phyloP scores from a whole-genome alignment of 371 early-diverging fungal genomes.

The Mucor sp. region DNA sequence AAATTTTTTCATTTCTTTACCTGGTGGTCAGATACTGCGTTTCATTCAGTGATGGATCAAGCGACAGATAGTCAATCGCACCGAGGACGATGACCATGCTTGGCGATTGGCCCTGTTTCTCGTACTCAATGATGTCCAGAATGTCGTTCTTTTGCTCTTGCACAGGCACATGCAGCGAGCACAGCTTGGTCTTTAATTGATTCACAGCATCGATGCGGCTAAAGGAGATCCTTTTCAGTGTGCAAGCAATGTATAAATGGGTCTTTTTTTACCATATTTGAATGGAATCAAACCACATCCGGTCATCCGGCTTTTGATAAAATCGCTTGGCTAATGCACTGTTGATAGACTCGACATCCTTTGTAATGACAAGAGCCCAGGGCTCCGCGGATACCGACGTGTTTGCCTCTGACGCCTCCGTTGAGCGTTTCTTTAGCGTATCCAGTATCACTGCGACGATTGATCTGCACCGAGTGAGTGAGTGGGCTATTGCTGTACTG shows the following conservation, averaged over 20 bases:
- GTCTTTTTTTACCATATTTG: constrained; percentile 16
- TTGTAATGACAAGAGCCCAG: constrained; percentile 6
- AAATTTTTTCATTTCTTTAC: constrained; percentile 9
- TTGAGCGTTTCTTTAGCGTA: not conserved
- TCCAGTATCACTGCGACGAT: not conserved
- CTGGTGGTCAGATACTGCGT: not conserved
- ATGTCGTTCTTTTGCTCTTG: constrained; percentile 9
- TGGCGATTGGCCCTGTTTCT: constrained; percentile 35
- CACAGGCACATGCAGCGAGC: constrained; percentile 16
- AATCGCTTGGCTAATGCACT: not conserved
- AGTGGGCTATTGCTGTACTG: too few species aligned
- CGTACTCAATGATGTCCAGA: constrained; percentile 26
- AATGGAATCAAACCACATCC: constrained; percentile 18
- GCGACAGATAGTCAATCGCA: constrained; percentile 15
- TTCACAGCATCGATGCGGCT: constrained; percentile 23
- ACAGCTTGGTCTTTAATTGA: constrained; percentile 21
- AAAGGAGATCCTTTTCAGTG: not conserved
- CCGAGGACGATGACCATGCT: constrained; percentile 31
- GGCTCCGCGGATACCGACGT: not conserved
- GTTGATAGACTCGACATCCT: not conserved
- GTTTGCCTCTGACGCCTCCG: not conserved
- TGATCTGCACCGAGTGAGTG: not conserved
- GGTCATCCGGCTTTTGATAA: constrained; percentile 4
- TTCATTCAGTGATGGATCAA: not conserved
- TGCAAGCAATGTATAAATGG: not conserved